Evolutionary conservation across 2,329 filamentous ascomycete species (phyloP), one percentile per base, ranked within the genome.

Genomic region (Colletotrichum sp.): DNA sequence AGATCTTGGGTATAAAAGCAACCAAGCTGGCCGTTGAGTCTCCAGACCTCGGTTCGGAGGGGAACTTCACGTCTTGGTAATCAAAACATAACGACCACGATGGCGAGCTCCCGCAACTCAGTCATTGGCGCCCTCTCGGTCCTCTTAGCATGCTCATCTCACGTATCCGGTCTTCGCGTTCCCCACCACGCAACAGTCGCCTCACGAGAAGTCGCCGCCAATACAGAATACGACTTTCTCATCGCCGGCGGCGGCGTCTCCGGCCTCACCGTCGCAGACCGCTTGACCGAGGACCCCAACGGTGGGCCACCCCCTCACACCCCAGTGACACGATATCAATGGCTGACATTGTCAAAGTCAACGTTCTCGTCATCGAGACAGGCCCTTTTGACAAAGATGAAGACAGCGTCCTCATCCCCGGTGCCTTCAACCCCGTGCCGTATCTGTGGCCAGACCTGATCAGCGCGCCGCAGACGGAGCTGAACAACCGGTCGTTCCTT

Each of bases 391-490:
- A 82, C 72, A 65, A 78, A 26, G 77, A 80, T 21, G 78, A 81
- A 26, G 78, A 82, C 77, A 76, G 77, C 10, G 79, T 84, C 13
- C 77, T 82, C 24, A 69, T 83, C 6, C 82, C 82, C 8, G 83
- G 82, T 6, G 78, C 79, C 15, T 83, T 78, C 77, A 78, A 79
- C 65, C 82, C 82, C 1, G 79, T 69, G 5, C 68, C 78, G 4
- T 83, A 83, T 63, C 78, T 84, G 57, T 83, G 82, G 81, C 80
- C 79, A 2, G 76, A 73, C 6, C 75, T 82, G 15, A 63, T 71
- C 18, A 82, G 78, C 21, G 78, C 78, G 2, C 80, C 80, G n/a
- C 80, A 82, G 60, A 34, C 69, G 8, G 81, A 68, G 7, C 79
- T 83, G 12, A 81, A 82, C 36, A 79, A 81, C 72, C 67, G 71